Percentiles rank a stretch among this genome's conserved stretches.
Evolutionary conservation across 768 basidiomycete species (phyloP).

Genomic region (Hypholoma fasciculare): DNA sequence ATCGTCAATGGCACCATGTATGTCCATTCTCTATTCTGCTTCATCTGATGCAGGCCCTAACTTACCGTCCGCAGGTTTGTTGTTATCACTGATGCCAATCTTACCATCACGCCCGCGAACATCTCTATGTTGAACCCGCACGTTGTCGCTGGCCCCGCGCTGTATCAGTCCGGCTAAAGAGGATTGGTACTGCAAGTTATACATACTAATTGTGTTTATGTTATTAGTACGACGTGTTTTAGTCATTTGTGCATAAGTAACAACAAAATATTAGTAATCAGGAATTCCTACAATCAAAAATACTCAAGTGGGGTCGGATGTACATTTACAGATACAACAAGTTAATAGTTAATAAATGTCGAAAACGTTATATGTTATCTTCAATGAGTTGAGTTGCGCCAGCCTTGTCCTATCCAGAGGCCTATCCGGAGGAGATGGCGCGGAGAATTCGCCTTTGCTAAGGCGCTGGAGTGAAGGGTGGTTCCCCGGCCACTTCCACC

Average conservation of each 20-base stretch:
- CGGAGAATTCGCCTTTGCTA: neutral
- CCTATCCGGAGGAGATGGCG: neutral
- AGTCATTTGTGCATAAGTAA: no score
- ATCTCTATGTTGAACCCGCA: conserved; percentile 49
- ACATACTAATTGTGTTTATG: no score
- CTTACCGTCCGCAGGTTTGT: conserved; percentile 37
- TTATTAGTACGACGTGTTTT: neutral
- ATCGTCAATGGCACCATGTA: conserved; percentile 55
- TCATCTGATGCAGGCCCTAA: neutral
- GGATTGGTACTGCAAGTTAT: neutral
- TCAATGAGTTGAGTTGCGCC: neutral
- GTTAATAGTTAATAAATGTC: neutral
- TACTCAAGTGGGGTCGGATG: no score
- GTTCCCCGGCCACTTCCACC: conserved; percentile 13
- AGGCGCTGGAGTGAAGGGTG: neutral
- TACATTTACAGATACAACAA: neutral
- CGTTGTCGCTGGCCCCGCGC: conserved; percentile 55
- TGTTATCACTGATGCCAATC: conserved; percentile 46
- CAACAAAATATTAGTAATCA: no score
- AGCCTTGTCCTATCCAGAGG: neutral
- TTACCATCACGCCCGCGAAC: conserved; percentile 61
- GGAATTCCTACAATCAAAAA: no score
- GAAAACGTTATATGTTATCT: neutral
- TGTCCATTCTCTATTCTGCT: conserved; percentile 5
- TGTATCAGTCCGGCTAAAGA: conserved; percentile 45